Evolutionary conservation across 352 stramenopile species (phyloP), one percentile per base, ranked within the genome.

Genomic region (Phytopythium aichiense): DNA sequence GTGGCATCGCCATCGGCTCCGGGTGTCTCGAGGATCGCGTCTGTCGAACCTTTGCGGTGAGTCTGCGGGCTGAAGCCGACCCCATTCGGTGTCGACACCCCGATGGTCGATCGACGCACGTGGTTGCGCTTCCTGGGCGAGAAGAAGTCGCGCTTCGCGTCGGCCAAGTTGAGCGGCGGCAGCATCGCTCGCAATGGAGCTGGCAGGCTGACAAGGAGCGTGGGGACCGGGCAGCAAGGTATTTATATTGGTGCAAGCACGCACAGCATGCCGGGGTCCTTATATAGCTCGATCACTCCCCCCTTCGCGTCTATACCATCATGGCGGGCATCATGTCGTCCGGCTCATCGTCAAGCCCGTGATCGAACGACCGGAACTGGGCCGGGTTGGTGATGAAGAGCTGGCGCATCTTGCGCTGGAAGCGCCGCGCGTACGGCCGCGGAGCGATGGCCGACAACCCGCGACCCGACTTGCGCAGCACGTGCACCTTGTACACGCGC

Each of bases 361-460:
- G 70, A 46, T 77, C 74, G 38, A 75, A 65, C 33, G 68, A 59
- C 12, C 75, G 71, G 28, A 69, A 60, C 37, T 72, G 62, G 8
- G 61, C 45, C 7, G 67, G 67, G 50, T 72, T 83, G 11, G 72
- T 89, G 60, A 87, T 84, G 45, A 95, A 86, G 20, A 95, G 73
- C 54, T 95, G 84, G 48, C 76, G 71, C 84, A 95, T 91, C 66
- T 94, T 94, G 56, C 84, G 75, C 69, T 94, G 84, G 58, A 95
- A 95, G 7, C 87, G 84, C 16, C 68, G 66, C 28, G 83, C 84
- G 50, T 95, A 95, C 20, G 73, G 72, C 61, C 77, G 86, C 0
- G 87, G 87, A 1, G 74, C 61, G 33, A 94, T 84, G 15, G 84
- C 87, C 15, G 87, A 95, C 11, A 95, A 68, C 2, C 87, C 87